These are phyloP conservation scores for Amaranthus hypochondriacus DNA, from an alignment of 148 eudicot genomes.

Conservation along the genomic window DNA sequence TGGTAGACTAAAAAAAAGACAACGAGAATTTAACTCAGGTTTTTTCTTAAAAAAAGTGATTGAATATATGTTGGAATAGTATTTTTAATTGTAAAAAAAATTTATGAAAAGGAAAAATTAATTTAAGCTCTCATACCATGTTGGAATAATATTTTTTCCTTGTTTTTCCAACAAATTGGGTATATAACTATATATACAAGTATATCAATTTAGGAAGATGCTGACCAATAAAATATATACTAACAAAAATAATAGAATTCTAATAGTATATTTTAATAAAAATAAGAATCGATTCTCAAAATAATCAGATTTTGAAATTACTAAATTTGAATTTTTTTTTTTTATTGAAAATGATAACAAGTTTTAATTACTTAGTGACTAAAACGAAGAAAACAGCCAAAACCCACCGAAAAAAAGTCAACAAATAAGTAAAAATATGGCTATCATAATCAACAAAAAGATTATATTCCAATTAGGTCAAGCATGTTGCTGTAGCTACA, in stretches of 20 bases:
- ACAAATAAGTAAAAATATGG: slow-evolving; percentile 6
- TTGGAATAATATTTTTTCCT: too few relatives aligned
- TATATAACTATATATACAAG: too few relatives aligned
- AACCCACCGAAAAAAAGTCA: slow-evolving; percentile 19
- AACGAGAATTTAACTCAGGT: not conserved
- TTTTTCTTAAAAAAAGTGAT: not conserved
- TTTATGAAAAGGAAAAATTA: not conserved
- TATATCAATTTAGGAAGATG: too few relatives aligned
- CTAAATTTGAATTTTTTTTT: not conserved
- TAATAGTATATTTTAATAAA: too few relatives aligned
- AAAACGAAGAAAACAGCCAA: slow-evolving; percentile 2
- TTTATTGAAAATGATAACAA: not conserved
- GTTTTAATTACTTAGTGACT: not conserved
- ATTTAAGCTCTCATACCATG: not conserved
- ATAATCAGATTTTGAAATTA: not conserved
- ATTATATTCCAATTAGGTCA: not conserved
- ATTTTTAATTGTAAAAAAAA: not conserved
- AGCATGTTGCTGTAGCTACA: slow-evolving; percentile 11
- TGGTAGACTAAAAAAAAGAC: not conserved
- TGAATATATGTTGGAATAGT: not conserved
- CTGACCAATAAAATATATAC: too few relatives aligned
- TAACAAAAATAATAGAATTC: too few relatives aligned
- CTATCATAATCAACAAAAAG: slow-evolving; percentile 10
- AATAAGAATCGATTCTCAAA: not conserved
- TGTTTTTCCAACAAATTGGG: too few relatives aligned